These are phyloP conservation scores for Plantago major DNA, from an alignment of 257 asterid genomes.

Conservation along the genomic window DNA sequence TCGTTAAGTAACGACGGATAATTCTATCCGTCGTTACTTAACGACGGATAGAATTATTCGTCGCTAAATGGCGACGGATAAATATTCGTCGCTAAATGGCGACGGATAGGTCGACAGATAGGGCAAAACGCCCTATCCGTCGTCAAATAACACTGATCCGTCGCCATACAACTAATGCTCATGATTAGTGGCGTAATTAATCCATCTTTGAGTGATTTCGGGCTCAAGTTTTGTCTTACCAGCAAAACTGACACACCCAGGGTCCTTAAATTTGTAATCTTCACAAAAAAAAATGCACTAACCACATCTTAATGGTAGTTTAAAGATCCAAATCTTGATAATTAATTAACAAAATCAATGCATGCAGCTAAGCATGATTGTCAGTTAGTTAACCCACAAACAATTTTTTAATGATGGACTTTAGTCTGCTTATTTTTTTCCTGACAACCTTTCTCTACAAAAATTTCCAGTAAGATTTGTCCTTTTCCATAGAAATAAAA, in stretches of 20 bases:
- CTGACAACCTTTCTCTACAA: not conserved
- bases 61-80: too few species aligned
- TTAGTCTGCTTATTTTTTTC: not conserved
- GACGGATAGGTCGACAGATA: too few species aligned
- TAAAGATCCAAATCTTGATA: not conserved
- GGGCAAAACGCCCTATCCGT: too few species aligned
- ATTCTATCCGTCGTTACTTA: too few species aligned
- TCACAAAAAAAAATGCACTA: too few species aligned
- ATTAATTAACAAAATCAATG: not conserved
- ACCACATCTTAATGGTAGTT: not conserved
- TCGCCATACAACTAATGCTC: too few species aligned
- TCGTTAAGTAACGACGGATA: too few species aligned
- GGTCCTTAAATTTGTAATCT: too few species aligned
- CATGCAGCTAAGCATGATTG: conserved; percentile 21
- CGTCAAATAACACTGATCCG: too few species aligned
- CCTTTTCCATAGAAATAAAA: conserved; percentile 5
- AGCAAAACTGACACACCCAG: not conserved
- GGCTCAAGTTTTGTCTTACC: not conserved
- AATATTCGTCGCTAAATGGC: too few species aligned
- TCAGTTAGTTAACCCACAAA: conserved; percentile 9
- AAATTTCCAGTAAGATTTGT: conserved; percentile 4
- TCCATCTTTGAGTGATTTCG: not conserved
- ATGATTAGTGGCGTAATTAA: not conserved
- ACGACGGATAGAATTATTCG: too few species aligned
- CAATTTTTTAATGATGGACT: not conserved